Conservation (phyloP, 805 yeast genomes). For the Candida sithepensis region DNA sequence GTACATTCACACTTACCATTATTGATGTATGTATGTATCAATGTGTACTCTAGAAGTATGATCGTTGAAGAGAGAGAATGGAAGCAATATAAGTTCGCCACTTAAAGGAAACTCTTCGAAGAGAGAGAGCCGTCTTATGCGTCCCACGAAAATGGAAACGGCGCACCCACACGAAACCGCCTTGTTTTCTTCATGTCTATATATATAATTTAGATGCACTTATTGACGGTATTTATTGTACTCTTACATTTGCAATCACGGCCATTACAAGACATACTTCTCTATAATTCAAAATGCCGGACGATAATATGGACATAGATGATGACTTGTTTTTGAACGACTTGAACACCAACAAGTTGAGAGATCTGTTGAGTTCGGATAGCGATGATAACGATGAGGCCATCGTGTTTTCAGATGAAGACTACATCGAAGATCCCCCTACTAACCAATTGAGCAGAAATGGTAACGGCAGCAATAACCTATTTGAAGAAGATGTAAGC, state of each 20-base stretch:
- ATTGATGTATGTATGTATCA: background rate
- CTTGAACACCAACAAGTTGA: constrained; percentile 22
- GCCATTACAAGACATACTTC: background rate
- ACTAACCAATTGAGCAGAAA: background rate
- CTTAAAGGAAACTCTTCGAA: too few relatives aligned
- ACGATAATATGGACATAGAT: constrained; percentile 11
- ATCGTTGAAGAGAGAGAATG: too few relatives aligned
- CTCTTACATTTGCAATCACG: too few relatives aligned
- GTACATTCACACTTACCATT: background rate
- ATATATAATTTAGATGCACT: too few relatives aligned
- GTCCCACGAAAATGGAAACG: too few relatives aligned
- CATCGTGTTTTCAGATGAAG: constrained; percentile 20
- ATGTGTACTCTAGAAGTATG: too few relatives aligned
- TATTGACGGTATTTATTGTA: too few relatives aligned
- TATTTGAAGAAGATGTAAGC: constrained; percentile 15
- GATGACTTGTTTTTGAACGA: constrained; percentile 24
- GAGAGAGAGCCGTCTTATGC: too few relatives aligned
- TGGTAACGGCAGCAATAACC: background rate
- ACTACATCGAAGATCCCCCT: constrained; percentile 10
- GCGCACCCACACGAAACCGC: too few relatives aligned
- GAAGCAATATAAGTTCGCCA: too few relatives aligned
- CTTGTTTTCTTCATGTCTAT: background rate
- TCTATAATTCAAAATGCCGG: constrained; percentile 4
- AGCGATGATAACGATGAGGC: constrained; percentile 35
- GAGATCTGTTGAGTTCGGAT: constrained; percentile 27